A percentile compares a stretch with the other conserved stretches of the same genome.
phyloP scores from a whole-genome alignment of 2,329 filamentous ascomycete species.

The Colletotrichum lupini region DNA sequence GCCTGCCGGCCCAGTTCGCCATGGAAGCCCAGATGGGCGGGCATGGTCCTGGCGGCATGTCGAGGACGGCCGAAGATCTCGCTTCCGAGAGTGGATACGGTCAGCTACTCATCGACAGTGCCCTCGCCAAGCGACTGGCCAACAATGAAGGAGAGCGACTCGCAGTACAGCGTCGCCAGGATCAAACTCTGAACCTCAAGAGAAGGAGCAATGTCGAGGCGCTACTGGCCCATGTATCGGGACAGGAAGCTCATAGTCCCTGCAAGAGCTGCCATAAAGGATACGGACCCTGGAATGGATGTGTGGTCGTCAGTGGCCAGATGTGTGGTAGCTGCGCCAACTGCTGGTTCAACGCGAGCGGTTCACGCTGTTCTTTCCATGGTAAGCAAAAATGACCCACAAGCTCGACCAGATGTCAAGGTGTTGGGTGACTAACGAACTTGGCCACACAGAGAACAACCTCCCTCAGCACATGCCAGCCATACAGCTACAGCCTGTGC shows the following conservation, averaged over 20 bases:
- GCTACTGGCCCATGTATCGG: constrained; percentile 67
- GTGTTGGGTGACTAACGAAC: background rate
- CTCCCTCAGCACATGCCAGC: constrained; percentile 51
- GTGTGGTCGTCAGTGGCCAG: constrained; percentile 68
- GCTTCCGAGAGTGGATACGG: constrained; percentile 60
- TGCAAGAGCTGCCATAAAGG: constrained; percentile 72
- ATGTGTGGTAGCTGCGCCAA: constrained; percentile 73
- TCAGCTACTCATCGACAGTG: constrained; percentile 61
- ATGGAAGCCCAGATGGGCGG: constrained; percentile 39
- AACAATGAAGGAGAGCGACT: constrained; percentile 59
- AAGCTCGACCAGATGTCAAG: background rate
- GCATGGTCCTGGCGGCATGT: constrained; percentile 19
- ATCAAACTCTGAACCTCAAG: constrained; percentile 65
- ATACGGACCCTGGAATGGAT: constrained; percentile 68
- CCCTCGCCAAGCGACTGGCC: constrained; percentile 65
- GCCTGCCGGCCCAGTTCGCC: constrained; percentile 38
- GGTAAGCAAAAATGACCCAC: constrained; percentile 50
- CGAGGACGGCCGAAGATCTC: constrained; percentile 57
- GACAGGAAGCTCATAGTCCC: constrained; percentile 56
- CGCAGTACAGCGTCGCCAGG: constrained; percentile 63
- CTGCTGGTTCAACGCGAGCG: constrained; percentile 73
- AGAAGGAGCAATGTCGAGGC: constrained; percentile 71
- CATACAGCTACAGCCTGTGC: constrained; percentile 43
- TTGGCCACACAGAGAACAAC: constrained; percentile 53
- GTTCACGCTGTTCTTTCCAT: constrained; percentile 69